Percentiles rank a stretch among this genome's conserved stretches.
Conservation (phyloP, 768 basidiomycete species). For the Mycena vulgaris region DNA sequence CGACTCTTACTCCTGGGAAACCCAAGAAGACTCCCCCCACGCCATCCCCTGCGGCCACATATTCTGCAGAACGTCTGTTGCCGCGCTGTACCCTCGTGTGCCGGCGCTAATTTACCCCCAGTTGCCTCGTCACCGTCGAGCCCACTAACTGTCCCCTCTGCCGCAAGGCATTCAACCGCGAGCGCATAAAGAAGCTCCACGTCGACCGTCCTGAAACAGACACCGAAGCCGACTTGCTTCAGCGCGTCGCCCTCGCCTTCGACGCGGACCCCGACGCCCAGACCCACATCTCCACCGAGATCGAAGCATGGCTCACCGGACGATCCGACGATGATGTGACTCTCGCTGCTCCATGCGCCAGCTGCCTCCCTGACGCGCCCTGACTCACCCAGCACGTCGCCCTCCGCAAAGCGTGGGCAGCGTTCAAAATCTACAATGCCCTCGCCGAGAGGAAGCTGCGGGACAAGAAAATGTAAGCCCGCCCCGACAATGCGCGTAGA, state of each 20-base stretch:
- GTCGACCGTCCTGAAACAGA: constrained; percentile 65
- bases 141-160: constrained; percentile 77
- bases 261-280: constrained; percentile 56
- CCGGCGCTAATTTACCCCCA: constrained; percentile 41
- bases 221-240: constrained; percentile 56
- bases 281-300: constrained; percentile 59
- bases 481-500: neutral
- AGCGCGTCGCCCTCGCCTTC: constrained; percentile 56
- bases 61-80: constrained; percentile 77
- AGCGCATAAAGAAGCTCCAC: constrained; percentile 77
- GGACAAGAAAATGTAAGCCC: constrained; percentile 19
- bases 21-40: constrained; percentile 68
- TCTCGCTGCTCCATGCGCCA: constrained; percentile 26
- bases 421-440: constrained; percentile 22
- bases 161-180: constrained; percentile 70
- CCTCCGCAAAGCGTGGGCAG: constrained; percentile 49
- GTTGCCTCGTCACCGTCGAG: constrained; percentile 68
- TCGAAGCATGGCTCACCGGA: constrained; percentile 66
- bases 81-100: constrained; percentile 25
- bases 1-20: constrained; percentile 71
- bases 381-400: constrained; percentile 39
- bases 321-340: constrained; percentile 56
- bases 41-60: constrained; percentile 85
- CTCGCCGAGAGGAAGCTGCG: constrained; percentile 26
- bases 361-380: constrained; percentile 27